phyloP scores from a whole-genome alignment of 148 eudicot species.

The Selenicereus undatus region DNA sequence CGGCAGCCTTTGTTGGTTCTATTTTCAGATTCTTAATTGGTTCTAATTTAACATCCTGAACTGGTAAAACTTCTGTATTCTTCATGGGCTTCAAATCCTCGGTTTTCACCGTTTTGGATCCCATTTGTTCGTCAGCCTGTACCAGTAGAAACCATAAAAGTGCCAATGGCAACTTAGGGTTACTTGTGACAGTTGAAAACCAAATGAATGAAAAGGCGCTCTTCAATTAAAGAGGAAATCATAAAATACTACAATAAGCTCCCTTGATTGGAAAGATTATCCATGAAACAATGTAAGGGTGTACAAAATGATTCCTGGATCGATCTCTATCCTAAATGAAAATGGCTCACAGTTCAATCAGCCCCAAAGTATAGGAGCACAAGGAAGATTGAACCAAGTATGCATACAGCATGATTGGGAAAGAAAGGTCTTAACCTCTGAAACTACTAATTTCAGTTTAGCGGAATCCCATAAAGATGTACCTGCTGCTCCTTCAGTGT shows the following conservation, averaged over 20 bases:
- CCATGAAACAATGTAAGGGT: background rate
- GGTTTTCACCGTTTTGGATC: constrained; percentile 2
- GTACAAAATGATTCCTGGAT: background rate
- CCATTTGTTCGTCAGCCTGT: constrained; percentile 28
- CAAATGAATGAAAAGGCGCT: background rate
- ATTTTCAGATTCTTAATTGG: constrained; percentile 24
- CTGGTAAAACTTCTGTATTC: constrained; percentile 5
- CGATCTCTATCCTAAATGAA: background rate
- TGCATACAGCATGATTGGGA: background rate
- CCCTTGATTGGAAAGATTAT: background rate
- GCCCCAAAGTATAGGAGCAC: constrained; percentile 6
- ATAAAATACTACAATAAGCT: background rate
- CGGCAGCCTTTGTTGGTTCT: constrained; percentile 20
- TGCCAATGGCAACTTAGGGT: background rate
- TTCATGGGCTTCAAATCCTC: constrained; percentile 18
- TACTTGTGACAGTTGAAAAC: background rate
- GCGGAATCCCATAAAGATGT: constrained; percentile 21
- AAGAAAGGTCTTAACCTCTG: background rate
- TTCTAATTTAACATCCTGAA: constrained; percentile 18
- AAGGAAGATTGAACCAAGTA: background rate
- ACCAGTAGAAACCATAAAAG: background rate
- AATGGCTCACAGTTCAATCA: background rate
- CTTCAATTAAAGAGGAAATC: background rate
- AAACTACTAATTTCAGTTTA: constrained; percentile 19
- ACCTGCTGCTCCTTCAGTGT: constrained; percentile 33